Base-by-base conservation (phyloP, 192 early-diverging fungal genomes). In the Coemansia sp. region DNA sequence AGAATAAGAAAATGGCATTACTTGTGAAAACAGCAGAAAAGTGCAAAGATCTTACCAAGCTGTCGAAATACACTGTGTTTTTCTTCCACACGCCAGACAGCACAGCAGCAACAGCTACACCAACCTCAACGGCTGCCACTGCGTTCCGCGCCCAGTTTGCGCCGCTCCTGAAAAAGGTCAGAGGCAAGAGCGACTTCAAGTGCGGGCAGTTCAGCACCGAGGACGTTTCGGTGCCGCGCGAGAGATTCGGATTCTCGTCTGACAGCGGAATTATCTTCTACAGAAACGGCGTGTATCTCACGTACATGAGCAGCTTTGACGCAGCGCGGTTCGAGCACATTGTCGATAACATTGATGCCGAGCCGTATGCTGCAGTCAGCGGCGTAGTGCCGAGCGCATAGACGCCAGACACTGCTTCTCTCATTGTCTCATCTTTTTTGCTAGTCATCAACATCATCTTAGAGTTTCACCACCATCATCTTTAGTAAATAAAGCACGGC, bases 221-320 rank as follows among this genome's bases (percentile, higher is more conserved):
- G 21, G 21, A 63, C 7, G 62, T 63, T 1, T 16, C 41, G 4
- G 48, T 63, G 6, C 62, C 62, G 9, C 15, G 45, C 8, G 62
- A 48, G 26, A 32, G 8, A 19, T 63, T 63, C 39, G 62, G 62
- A 1, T 63, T 63, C 42, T 43, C 21, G 26, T 46, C 62, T 22
- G 43, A 63, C 42, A 16, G 26, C 6, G 68, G 51, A 4, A 41
- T 63, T 6, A 42, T 69, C 32, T 52, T 68, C 37, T 62, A 51
- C 61, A 49, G 47, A 26, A 39, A 48, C 19, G 52, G 52, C 55
- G 26, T 47, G 10, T 46, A 42, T 19, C 9, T 58, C 40, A 67
- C 37, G 12, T 67, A 59, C 45, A 67, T 67, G 65, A n/a, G 13
- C 22, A 39, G 42, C 21, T 67, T 67, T 40, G 46, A 58, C 26